phyloP scores from a whole-genome alignment of 768 basidiomycete genomes.

The Leccinum subgranulosum region DNA sequence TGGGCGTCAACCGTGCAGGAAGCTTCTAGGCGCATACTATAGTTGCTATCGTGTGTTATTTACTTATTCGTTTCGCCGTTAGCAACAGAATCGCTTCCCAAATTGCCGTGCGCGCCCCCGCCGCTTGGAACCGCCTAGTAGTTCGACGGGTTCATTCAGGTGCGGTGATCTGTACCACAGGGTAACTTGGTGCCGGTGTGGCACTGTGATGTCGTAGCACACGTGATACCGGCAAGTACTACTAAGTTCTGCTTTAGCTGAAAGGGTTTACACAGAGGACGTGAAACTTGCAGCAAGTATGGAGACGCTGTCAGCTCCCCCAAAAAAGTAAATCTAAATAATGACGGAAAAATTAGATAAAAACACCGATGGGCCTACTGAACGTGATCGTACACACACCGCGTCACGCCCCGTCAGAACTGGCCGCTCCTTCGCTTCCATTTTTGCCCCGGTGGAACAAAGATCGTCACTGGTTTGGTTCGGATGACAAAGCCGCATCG shows the following conservation, averaged over 20 bases:
- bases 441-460: conserved; percentile 18
- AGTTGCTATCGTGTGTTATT: conserved; percentile 13
- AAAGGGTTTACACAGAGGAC: conserved; percentile 13
- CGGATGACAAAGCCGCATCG: conserved; percentile 13
- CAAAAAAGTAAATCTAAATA: background rate
- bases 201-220: conserved; percentile 5
- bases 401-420: background rate
- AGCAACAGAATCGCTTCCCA: conserved; percentile 7
- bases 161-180: background rate
- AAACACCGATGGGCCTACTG: conserved; percentile 13
- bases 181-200: background rate
- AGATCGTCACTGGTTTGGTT: conserved; percentile 12
- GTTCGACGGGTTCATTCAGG: conserved; percentile 4
- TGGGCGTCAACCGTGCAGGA: conserved; percentile 7
- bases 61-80: conserved; percentile 3
- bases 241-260: conserved; percentile 15
- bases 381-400: conserved; percentile 1
- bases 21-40: conserved; percentile 6
- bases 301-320: conserved; percentile 18
- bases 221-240: conserved; percentile 27
- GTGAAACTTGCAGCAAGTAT: conserved; percentile 23
- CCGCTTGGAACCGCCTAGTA: conserved; percentile 1
- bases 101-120: background rate
- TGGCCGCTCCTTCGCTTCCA: conserved; percentile 17
- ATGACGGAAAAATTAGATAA: background rate